phyloP scores from a whole-genome alignment of 139 green algal species.

The Picochlorum sp. region DNA sequence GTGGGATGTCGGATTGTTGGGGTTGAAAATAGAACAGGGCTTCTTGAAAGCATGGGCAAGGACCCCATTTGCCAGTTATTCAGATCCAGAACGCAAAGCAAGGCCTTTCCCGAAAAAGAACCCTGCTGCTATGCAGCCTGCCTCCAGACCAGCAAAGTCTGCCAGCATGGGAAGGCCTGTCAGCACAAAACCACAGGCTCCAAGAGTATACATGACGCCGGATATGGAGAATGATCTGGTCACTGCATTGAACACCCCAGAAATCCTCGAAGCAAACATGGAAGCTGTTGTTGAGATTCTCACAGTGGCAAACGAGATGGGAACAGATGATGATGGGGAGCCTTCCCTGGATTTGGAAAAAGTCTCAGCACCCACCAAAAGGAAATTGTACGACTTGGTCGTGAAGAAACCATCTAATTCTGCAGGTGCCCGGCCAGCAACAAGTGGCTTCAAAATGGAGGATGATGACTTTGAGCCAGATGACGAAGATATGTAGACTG shows the following conservation, averaged over 20 bases:
- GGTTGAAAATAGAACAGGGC: conserved; percentile 2
- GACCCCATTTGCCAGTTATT: conserved; percentile 4
- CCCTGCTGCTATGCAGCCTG: neutral
- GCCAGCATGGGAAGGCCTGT: neutral
- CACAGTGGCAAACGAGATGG: conserved; percentile 26
- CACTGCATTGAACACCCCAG: conserved; percentile 15
- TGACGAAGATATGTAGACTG: conserved; percentile 6
- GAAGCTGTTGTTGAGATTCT: conserved; percentile 31
- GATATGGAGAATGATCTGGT: conserved; percentile 23
- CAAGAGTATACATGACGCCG: neutral
- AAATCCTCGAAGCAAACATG: conserved; percentile 28
- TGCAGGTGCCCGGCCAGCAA: neutral
- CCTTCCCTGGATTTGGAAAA: conserved; percentile 26
- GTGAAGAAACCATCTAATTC: neutral
- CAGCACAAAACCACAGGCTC: neutral
- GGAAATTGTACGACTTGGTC: conserved; percentile 8
- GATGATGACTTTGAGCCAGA: conserved; percentile 11
- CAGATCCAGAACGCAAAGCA: neutral
- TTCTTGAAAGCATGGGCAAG: conserved; percentile 12
- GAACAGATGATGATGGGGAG: conserved; percentile 27
- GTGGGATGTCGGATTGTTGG: neutral
- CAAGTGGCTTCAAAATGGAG: neutral
- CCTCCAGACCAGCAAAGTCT: neutral
- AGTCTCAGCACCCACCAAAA: neutral
- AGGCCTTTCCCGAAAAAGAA: neutral